These are phyloP conservation scores for Avicennia marina DNA, from an alignment of 257 asterid species.

Conservation along the genomic window DNA sequence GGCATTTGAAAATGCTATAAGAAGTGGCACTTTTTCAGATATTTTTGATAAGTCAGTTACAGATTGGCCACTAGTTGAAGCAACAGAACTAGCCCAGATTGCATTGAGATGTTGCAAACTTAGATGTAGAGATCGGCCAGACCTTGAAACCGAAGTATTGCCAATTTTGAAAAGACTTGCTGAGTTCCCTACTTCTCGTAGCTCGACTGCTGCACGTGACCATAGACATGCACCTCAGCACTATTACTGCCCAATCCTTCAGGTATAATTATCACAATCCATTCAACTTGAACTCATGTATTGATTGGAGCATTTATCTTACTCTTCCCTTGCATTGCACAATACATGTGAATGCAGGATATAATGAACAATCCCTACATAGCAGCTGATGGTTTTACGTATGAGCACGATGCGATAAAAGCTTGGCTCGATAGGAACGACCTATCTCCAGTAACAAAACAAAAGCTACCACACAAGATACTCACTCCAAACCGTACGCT, in stretches of 20 bases:
- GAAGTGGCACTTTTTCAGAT: conserved; percentile 40
- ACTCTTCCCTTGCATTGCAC: no score
- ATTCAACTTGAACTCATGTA: no score
- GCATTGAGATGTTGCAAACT: conserved; percentile 73
- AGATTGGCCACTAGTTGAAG: conserved; percentile 81
- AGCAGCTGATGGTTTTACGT: conserved; percentile 89
- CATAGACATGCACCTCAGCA: conserved; percentile 44
- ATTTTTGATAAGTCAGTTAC: conserved; percentile 51
- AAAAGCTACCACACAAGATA: conserved; percentile 38
- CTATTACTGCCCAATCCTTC: conserved; percentile 83
- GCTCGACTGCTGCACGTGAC: conserved; percentile 22
- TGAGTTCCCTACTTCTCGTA: conserved; percentile 46
- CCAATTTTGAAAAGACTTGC: conserved; percentile 63
- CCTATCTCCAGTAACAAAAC: conserved; percentile 75
- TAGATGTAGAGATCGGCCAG: conserved; percentile 80
- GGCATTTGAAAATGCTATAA: conserved; percentile 53
- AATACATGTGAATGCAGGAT: no score
- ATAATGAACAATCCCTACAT: conserved; percentile 72
- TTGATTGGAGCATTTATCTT: no score
- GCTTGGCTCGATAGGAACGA: conserved; percentile 56
- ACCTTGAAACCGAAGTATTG: conserved; percentile 52
- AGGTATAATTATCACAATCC: no score
- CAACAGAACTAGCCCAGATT: conserved; percentile 48
- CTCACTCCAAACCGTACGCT: conserved; percentile 65
- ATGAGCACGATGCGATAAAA: conserved; percentile 66